Conservation (phyloP, 106 monocot species). For the Phalaenopsis equestris region DNA sequence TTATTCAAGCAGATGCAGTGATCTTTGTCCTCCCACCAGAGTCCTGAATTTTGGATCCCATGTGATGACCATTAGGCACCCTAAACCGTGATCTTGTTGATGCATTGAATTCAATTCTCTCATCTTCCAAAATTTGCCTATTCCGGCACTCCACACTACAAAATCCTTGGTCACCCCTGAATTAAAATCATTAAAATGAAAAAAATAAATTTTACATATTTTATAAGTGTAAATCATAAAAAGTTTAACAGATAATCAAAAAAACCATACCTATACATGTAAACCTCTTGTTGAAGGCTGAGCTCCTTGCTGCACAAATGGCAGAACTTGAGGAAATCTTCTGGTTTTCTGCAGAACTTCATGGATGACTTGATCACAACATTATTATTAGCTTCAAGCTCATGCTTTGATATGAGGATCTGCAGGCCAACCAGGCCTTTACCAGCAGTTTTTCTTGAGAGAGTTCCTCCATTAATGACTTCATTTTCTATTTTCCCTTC, state of each 20-base stretch:
- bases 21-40: neutral
- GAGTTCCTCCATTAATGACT: too few species aligned
- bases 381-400: neutral
- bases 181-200: neutral
- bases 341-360: neutral
- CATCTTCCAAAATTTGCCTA: slow-evolving; percentile 36
- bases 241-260: too few species aligned
- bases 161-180: slow-evolving; percentile 48
- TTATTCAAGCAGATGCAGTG: neutral
- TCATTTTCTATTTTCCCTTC: neutral
- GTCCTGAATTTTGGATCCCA: neutral
- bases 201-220: too few species aligned
- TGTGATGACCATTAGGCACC: neutral
- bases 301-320: slow-evolving; percentile 21
- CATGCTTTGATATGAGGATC: slow-evolving; percentile 7
- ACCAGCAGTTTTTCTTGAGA: neutral
- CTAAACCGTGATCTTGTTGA: neutral
- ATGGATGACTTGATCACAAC: neutral
- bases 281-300: slow-evolving; percentile 19
- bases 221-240: too few species aligned
- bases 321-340: slow-evolving; percentile 18
- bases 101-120: slow-evolving; percentile 29
- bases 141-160: slow-evolving; percentile 40
- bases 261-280: slow-evolving; percentile 24
- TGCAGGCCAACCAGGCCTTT: slow-evolving; percentile 18